A percentile compares a stretch with the other conserved stretches of the same genome.
phyloP scores from a whole-genome alignment of 2,329 filamentous ascomycete genomes.

The Macrophomina phaseolina region DNA sequence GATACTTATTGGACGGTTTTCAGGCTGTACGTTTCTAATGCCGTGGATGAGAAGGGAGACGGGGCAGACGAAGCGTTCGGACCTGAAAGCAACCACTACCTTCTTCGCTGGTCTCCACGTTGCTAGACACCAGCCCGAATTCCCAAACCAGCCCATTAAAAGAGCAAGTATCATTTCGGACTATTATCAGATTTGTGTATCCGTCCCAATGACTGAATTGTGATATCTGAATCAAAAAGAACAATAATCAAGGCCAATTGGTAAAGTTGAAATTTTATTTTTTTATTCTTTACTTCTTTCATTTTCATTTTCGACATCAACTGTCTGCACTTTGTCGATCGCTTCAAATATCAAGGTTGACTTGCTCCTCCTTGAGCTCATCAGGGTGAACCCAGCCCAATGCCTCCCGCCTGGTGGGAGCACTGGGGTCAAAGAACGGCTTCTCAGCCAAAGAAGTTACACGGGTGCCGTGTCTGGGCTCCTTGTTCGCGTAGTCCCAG shows the following conservation, averaged over 20 bases:
- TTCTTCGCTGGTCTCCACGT: too few relatives aligned
- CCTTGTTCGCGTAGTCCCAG: slow-evolving; percentile 72
- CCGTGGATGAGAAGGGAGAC: too few relatives aligned
- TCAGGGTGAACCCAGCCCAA: slow-evolving; percentile 66
- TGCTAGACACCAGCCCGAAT: too few relatives aligned
- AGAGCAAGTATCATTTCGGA: too few relatives aligned
- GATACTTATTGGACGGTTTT: too few relatives aligned
- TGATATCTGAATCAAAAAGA: neutral
- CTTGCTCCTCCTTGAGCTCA: slow-evolving; percentile 44
- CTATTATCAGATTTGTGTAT: too few relatives aligned
- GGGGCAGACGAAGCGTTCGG: too few relatives aligned
- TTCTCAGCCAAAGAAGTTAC: slow-evolving; percentile 75
- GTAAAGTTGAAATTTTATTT: neutral
- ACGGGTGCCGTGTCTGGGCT: slow-evolving; percentile 73
- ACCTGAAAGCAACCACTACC: too few relatives aligned
- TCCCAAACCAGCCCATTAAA: too few relatives aligned
- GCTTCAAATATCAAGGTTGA: neutral
- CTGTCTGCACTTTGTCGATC: neutral
- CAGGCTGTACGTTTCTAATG: too few relatives aligned
- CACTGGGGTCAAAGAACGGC: slow-evolving; percentile 68
- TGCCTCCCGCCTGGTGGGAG: slow-evolving; percentile 70
- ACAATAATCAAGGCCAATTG: neutral
- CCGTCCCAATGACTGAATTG: too few relatives aligned
- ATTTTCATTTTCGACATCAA: neutral
- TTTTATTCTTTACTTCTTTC: slow-evolving; percentile 20